Conservation (phyloP, 192 early-diverging fungal genomes). For the Entophlyctis luteolus region DNA sequence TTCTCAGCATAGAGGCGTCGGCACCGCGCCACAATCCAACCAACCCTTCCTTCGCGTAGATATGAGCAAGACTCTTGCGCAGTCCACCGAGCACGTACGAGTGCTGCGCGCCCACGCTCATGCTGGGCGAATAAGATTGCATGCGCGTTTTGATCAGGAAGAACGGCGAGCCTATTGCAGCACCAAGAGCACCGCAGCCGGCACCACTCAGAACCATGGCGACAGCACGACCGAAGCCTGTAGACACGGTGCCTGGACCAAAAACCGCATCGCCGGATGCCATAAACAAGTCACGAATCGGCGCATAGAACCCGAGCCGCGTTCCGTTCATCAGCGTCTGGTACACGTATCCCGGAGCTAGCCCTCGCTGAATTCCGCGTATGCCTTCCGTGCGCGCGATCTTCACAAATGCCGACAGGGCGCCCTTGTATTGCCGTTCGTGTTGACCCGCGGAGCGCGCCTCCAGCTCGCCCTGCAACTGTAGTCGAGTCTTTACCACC, state of each 20-base stretch:
- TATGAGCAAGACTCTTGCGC: constrained; percentile 57
- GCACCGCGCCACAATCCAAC: constrained; percentile 81
- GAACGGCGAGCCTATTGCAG: constrained; percentile 77
- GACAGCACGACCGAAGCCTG: constrained; percentile 39
- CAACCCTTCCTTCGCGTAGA: constrained; percentile 70
- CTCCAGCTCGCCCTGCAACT: constrained; percentile 85
- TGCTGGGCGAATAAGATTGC: constrained; percentile 38
- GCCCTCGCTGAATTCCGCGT: constrained; percentile 79
- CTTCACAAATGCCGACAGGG: constrained; percentile 69
- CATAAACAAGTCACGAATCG: constrained; percentile 58
- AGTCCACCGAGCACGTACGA: constrained; percentile 64
- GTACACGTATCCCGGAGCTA: constrained; percentile 80
- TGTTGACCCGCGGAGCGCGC: neutral
- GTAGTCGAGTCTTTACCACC: constrained; percentile 91
- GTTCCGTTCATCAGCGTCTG: constrained; percentile 91
- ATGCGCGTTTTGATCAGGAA: constrained; percentile 81
- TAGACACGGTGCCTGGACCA: constrained; percentile 1
- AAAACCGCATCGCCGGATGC: constrained; percentile 14
- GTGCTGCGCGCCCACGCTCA: constrained; percentile 77
- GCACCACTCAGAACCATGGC: constrained; percentile 72
- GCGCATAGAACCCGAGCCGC: constrained; percentile 88
- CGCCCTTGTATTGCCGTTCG: constrained; percentile 62
- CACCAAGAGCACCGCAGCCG: constrained; percentile 75
- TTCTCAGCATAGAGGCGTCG: constrained; percentile 83
- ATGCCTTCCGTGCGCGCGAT: constrained; percentile 81